Base-by-base conservation (phyloP, 139 green algal genomes). In the Haematococcus lacustris region DNA sequence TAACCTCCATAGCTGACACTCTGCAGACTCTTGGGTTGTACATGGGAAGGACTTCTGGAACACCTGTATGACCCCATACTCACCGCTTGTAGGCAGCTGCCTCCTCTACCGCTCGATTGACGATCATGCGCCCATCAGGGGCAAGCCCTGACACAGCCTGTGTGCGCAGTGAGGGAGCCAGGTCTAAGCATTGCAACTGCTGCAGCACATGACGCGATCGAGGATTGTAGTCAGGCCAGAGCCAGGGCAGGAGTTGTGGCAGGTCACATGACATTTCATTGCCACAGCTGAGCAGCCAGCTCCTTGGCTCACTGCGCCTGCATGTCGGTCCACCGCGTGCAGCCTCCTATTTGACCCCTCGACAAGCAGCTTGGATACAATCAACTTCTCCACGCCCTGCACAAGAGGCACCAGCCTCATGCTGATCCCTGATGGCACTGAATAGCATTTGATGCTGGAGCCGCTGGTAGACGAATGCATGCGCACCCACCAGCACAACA, bases 321-420 rank as follows among this genome's bases (percentile, higher is more conserved):
- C 90, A 78, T 98, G 94, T 41, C 80, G 76, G 69, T 95, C 91
- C 7, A 97, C 83, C 25, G 94, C 84, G 73, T 90, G 90, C 34
- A 96, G 95, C 1, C 93, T 76, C 13, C 88, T 83, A 77, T 95
- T 96, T 51, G 92, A 97, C 32, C 92, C 87, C 51, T 90, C 81
- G 50, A 95, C 93, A 51, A 98, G 85, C 85, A 99, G 93, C 77
- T 99, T 99, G 3, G 90, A 97, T 26, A 96, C 67, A 30, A 98
- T 79, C 13, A 92, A 87, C 87, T 98, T 99, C 83, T 99, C 95
- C 0, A 93, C 86, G 28, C 82, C 94, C 88, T 95, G 83, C 63
- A 51, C 1, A 2, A 35, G 38, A 34, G 25, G 60, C 60, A 38
- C 30, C 30, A 66, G 32, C 9, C 30, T 43, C 32, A 38, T 65